Base-by-base conservation (phyloP, 108 stramenopile species). In the Skeletonema potamos region DNA sequence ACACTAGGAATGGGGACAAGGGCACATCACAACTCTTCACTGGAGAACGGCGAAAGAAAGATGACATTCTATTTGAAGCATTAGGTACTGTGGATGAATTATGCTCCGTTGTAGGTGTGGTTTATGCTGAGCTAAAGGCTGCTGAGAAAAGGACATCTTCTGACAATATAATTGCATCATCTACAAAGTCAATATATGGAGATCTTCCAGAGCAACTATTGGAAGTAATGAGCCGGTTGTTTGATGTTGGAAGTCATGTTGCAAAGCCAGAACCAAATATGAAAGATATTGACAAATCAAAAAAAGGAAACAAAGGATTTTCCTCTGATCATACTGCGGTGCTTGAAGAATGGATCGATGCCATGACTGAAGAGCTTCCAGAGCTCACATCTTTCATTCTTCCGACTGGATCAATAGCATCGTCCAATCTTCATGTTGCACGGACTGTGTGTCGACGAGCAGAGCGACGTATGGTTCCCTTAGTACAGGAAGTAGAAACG, bases 11-110 rank as follows among this genome's bases (percentile, higher is more conserved):
- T 8, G 94, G 94, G 0, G 94, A 95, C 66, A 37, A 46, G 1
- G 90, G 90, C 26, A 91, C 84, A 5, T 89, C 91, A 7, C 76
- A 81, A 70, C 76, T 92, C 54, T 82, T 89, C 15, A 92, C 88
- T 13, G 91, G 91, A 27, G 94, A 91, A 68, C 79, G 91, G 30
- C 85, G 91, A 32, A 80, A 68, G 46, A 95, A 95, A 68, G 77
- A 80, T 57, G 91, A 92, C 70, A 48, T 41, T 27, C 63, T 85
- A 13, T 92, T 95, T 74, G 94, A 92, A 56, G 85, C 91, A 33
- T 76, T 95, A 81, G 94, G 94, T 10, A 88, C 89, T 3, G 89
- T 92, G 2, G 94, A 95, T 82, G 94, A 95, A 76, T 57, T 95
- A 28, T 95, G 91, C 68, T 82, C 83, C 37, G 60, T 87, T 27